Evolutionary conservation across 2,329 filamentous ascomycete species (phyloP), one percentile per base, ranked within the genome.

Genomic region (Fusarium gaditjirri): DNA sequence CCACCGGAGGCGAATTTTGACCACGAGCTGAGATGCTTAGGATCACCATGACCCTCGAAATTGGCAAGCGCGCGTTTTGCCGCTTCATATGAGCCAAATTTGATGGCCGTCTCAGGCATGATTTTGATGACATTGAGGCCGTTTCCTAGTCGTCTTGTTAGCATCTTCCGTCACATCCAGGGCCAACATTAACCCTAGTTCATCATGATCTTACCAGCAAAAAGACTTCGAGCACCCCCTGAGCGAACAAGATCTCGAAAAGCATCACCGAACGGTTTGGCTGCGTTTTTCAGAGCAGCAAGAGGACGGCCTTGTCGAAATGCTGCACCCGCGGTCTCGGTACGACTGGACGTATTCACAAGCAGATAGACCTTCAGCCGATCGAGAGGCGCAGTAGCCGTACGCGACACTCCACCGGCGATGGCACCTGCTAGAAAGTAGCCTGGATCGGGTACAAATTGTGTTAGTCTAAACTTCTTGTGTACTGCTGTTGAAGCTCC

Each of bases 21-120:
- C 76, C 91, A 92, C 5, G 93, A 91, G 72, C 92, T 92, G 74
- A 98, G 95, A 59, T 89, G 87, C 70, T 90, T 91, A 2, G 94
- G 88, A 80, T 98, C 94, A 71, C 91, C 88, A 77, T 97, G 94
- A 11, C 96, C 96, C 86, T 98, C 96, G 55, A 98, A 83, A 66
- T 89, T 91, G 53, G 95, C 94, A 68, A 98, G 90, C 8, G 92
- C 90, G 70, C 94, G 91, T 85, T 98, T 99, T 13, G 94, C 92
- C 56, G 94, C 94, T 89, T 99, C 96, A 79, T 98, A 99, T 25
- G 95, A 95, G 67, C 96, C 96, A 80, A 99, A 99, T 82, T 98
- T 97, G 80, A 99, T 97, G 31, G 96, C 95, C 33, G 95, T 98
- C 84, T 99, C 96, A 1, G 96, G 96, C 94, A 98, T 97, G 68